Conservation (phyloP, 768 basidiomycete genomes). For the Boletus rufocinnamomeus region DNA sequence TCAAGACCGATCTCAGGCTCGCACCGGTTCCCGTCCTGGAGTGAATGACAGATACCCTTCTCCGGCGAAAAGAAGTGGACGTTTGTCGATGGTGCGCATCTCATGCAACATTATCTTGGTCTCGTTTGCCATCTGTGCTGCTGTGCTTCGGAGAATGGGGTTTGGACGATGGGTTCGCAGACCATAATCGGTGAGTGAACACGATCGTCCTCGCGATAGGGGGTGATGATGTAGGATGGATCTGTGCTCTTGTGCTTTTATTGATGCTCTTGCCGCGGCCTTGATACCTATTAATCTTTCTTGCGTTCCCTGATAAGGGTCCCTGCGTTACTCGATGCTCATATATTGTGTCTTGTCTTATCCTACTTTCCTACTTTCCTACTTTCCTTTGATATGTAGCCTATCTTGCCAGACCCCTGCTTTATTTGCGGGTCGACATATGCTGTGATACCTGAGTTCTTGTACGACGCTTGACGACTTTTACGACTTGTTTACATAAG, state of each 20-base stretch:
- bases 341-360: background rate
- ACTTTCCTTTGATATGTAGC: constrained; percentile 2
- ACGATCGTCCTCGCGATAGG: background rate
- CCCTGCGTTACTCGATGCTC: background rate
- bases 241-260: background rate
- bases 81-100: constrained; percentile 12
- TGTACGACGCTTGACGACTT: constrained; percentile 1
- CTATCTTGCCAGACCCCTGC: background rate
- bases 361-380: background rate
- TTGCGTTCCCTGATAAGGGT: background rate
- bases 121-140: constrained; percentile 32
- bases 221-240: background rate
- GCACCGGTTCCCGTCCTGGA: background rate
- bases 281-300: background rate
- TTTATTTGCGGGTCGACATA: background rate
- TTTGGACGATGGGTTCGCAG: constrained; percentile 27
- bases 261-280: background rate
- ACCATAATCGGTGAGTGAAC: constrained; percentile 20
- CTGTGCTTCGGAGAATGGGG: constrained; percentile 28
- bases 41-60: constrained; percentile 1
- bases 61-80: constrained; percentile 6
- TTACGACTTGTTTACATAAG: constrained; percentile 2
- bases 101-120: constrained; percentile 28
- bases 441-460: background rate
- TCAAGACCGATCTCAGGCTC: background rate